Conservation (phyloP, 2,329 filamentous ascomycete species). For the Verticillium alfalfae region DNA sequence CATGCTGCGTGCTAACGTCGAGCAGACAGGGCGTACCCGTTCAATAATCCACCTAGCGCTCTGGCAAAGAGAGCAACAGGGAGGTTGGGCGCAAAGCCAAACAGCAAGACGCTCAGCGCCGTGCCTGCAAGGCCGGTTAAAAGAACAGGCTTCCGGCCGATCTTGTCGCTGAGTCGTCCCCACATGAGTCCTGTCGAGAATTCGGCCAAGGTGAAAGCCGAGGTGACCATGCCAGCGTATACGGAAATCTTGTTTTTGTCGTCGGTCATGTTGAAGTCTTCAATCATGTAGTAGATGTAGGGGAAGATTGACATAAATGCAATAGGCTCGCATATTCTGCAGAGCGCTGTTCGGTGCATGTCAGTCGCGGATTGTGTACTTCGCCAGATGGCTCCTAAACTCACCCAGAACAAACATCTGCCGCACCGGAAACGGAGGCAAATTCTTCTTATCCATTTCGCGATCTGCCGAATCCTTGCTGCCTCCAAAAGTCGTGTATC, state of each 20-base stretch:
- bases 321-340: slow-evolving; percentile 96
- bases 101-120: slow-evolving; percentile 84
- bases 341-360: slow-evolving; percentile 58
- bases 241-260: slow-evolving; percentile 77
- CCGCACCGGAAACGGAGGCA: slow-evolving; percentile 29
- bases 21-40: slow-evolving; percentile 59
- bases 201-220: slow-evolving; percentile 91
- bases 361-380: not conserved
- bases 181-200: slow-evolving; percentile 90
- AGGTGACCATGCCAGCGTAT: slow-evolving; percentile 94
- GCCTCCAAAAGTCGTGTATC: slow-evolving; percentile 8
- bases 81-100: slow-evolving; percentile 83
- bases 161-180: slow-evolving; percentile 85
- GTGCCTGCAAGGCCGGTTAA: slow-evolving; percentile 87
- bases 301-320: slow-evolving; percentile 99
- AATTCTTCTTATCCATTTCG: slow-evolving; percentile 5
- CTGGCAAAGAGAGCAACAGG: slow-evolving; percentile 80
- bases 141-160: slow-evolving; percentile 89
- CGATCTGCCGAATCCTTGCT: slow-evolving; percentile 1
- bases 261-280: slow-evolving; percentile 80
- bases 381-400: slow-evolving; percentile 11
- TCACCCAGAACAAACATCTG: slow-evolving; percentile 48
- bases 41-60: slow-evolving; percentile 83
- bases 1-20: not conserved
- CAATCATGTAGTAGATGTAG: slow-evolving; percentile 96